phyloP scores from a whole-genome alignment of 768 basidiomycete species.

The Hygrophorus pudorinus region DNA sequence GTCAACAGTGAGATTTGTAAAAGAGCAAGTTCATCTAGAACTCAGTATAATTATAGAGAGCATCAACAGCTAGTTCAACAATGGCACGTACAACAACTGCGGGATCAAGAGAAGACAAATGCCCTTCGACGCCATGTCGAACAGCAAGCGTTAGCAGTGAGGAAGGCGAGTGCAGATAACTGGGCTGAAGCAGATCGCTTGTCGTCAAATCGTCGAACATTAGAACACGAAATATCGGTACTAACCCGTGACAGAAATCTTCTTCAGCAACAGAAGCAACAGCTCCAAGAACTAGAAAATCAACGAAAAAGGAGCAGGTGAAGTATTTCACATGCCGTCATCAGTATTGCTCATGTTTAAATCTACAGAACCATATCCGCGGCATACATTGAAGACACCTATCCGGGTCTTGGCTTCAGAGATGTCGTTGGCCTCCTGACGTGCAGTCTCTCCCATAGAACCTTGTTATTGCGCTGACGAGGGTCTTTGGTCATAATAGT shows the following conservation, averaged over 20 bases:
- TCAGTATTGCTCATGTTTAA: background rate
- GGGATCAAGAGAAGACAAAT: constrained; percentile 3
- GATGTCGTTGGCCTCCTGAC: constrained; percentile 12
- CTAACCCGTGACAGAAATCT: constrained; percentile 8
- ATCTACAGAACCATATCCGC: constrained; percentile 8
- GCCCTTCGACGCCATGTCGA: constrained; percentile 5
- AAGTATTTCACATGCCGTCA: background rate
- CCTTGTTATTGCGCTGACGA: background rate
- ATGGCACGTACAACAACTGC: background rate
- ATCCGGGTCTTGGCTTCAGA: constrained; percentile 8
- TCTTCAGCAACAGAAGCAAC: constrained; percentile 4
- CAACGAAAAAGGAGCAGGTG: constrained; percentile 10
- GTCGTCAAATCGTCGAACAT: background rate
- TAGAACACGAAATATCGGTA: constrained; percentile 7
- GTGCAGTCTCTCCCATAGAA: constrained; percentile 5
- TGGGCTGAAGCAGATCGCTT: constrained; percentile 8
- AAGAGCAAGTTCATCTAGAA: background rate
- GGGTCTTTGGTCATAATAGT: constrained; percentile 3
- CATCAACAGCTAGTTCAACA: background rate
- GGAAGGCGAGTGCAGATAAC: constrained; percentile 8
- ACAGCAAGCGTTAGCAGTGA: constrained; percentile 2
- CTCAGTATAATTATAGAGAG: constrained; percentile 2
- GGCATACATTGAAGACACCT: constrained; percentile 11
- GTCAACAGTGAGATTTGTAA: constrained; percentile 7
- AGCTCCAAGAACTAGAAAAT: constrained; percentile 8